Evolutionary conservation across 2,329 filamentous ascomycete species (phyloP).

Genomic region (Dactylonectria macrodidyma): DNA sequence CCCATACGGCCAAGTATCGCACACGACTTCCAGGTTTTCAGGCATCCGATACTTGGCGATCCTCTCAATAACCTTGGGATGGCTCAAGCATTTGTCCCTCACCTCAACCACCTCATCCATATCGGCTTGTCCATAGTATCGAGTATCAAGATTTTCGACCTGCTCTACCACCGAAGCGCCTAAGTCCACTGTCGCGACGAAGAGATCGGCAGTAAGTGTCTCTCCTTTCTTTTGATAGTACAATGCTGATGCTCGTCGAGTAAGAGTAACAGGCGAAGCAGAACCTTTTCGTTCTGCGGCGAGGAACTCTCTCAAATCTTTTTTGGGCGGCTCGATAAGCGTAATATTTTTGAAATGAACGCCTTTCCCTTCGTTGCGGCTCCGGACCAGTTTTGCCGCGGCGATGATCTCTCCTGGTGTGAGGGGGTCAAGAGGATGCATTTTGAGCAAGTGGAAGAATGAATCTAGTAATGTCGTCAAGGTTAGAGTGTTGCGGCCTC

Average conservation of each 20-base stretch:
- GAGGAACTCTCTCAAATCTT: slow-evolving; percentile 21
- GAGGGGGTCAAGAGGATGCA: slow-evolving; percentile 28
- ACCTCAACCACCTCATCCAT: slow-evolving; percentile 29
- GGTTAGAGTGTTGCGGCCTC: background rate
- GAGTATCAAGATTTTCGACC: slow-evolving; percentile 23
- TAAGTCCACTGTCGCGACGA: slow-evolving; percentile 8
- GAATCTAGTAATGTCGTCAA: no score
- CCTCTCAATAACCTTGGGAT: slow-evolving; percentile 27
- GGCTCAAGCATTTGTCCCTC: slow-evolving; percentile 23
- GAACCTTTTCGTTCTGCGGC: slow-evolving; percentile 18
- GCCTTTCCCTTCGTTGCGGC: background rate
- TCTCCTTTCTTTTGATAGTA: slow-evolving; percentile 13
- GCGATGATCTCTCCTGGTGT: slow-evolving; percentile 7
- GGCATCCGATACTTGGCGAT: slow-evolving; percentile 23
- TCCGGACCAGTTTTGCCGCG: slow-evolving; percentile 1
- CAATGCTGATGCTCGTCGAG: slow-evolving; percentile 20
- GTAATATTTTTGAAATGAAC: slow-evolving; percentile 35
- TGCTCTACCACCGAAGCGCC: background rate
- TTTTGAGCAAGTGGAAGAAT: background rate
- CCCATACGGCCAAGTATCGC: slow-evolving; percentile 31
- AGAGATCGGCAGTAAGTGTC: slow-evolving; percentile 15
- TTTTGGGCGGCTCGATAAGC: slow-evolving; percentile 31
- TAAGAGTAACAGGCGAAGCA: background rate
- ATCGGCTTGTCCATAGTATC: slow-evolving; percentile 27
- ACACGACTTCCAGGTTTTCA: slow-evolving; percentile 19